Evolutionary conservation across 2,329 filamentous ascomycete genomes (phyloP), one percentile per base, ranked within the genome.

Genomic region (Gliomastix tumulicola): DNA sequence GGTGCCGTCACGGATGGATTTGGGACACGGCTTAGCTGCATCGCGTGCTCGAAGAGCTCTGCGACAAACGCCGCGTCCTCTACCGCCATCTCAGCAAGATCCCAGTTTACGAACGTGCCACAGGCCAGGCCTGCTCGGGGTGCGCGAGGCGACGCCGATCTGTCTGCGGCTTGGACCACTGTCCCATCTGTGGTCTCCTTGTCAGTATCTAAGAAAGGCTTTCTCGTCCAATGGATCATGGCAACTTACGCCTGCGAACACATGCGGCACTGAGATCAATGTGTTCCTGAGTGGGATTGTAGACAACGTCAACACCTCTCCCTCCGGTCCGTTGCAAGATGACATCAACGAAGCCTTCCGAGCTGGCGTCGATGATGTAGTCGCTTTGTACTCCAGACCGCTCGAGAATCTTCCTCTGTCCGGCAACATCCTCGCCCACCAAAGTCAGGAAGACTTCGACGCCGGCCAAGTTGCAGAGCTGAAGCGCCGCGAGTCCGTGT

Each of bases 371-470:
- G 4, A 75, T 43, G 11, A 74, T 65, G 17, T 55, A 55, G 3
- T 56, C 40, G 1, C 52, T 33, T 0, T 49, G 43, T 5, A 76
- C 38, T 0, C 58, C 56, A 30, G 57, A 54, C 0, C 48, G 16
- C 5, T 51, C 36, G 2, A 77, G 47, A 4, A 59, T 37, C 1
- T 49, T 32, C 9, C 55, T 57, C 39, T 77, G 68, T 2, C 50
- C 43, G 1, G 48, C 31, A 2, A 44, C 33, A 6, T 45, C 40
- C 9, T 48, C 35, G 0, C 53, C 59, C 30, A 51, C 36, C 2
- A 68, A 60, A 0, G 65, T 72, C 3, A 55, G 57, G 37, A 66
- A 68, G 3, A 76, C 45, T 3, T 60, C 53, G 8, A 59, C 61
- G 2, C 59, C 65, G 7, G 54, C 42, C 3, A 50, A 38, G 31